A percentile compares a stretch with the other conserved stretches of the same genome.
Conservation (phyloP, 1,284 basidiomycete species). For the Boletellus deceptivus region DNA sequence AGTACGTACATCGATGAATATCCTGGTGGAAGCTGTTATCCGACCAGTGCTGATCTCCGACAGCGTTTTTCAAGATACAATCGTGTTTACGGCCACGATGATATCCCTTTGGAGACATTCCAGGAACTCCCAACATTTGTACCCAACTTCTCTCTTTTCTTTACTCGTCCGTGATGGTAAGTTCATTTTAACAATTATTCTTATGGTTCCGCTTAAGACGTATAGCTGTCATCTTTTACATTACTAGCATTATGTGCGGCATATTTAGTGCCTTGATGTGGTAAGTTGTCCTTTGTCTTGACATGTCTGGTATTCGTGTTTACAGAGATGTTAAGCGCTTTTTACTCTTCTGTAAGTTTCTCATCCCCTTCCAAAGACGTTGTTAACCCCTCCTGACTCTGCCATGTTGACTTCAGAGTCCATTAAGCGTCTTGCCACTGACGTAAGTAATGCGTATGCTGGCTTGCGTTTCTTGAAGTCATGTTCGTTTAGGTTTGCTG, state of each 20-base stretch:
- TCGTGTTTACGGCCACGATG: not conserved
- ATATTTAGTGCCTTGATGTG: not conserved
- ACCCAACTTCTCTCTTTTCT: slow-evolving; percentile 1
- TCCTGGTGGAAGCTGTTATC: too few relatives aligned
- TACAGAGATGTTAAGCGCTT: not conserved
- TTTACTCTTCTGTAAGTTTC: not conserved
- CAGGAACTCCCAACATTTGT: slow-evolving; percentile 1
- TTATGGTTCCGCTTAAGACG: not conserved
- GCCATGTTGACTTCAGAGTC: not conserved
- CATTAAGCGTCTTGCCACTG: not conserved
- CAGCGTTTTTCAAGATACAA: not conserved
- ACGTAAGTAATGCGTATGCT: not conserved
- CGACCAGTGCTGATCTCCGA: too few relatives aligned
- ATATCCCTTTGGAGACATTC: slow-evolving; percentile 1
- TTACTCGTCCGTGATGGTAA: slow-evolving; percentile 1
- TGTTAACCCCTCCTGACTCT: not conserved
- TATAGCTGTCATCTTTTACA: slow-evolving; percentile 6
- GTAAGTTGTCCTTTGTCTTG: slow-evolving; percentile 3
- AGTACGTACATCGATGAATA: too few relatives aligned
- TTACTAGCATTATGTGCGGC: slow-evolving; percentile 3
- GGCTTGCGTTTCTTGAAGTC: not conserved
- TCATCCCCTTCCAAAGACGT: too few relatives aligned
- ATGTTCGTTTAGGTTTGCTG: not conserved
- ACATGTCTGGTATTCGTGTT: not conserved
- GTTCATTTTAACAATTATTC: not conserved